Conservation (phyloP, 2,329 filamentous ascomycete species). For the Capronia coronata region DNA sequence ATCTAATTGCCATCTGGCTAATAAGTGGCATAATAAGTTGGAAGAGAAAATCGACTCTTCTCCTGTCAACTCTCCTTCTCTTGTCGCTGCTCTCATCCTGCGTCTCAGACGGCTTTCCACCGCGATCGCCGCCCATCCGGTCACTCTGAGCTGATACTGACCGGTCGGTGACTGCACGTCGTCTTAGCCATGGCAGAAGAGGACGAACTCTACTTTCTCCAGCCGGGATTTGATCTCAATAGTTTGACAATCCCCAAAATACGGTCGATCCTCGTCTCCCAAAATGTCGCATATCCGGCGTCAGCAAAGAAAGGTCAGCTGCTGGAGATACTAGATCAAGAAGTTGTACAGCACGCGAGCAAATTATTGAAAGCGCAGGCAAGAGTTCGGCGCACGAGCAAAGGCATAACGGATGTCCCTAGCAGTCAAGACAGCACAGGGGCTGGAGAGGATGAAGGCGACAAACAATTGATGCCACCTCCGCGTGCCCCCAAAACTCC, state of each 20-base stretch:
- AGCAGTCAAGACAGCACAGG: constrained; percentile 61
- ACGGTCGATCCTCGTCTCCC: constrained; percentile 82
- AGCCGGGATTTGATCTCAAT: constrained; percentile 76
- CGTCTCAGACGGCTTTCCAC: neutral
- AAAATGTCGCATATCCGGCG: constrained; percentile 77
- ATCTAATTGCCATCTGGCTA: neutral
- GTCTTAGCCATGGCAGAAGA: constrained; percentile 36
- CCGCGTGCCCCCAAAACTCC: constrained; percentile 46
- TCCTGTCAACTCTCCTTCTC: neutral
- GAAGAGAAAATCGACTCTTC: neutral
- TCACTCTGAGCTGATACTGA: neutral
- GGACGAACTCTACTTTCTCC: constrained; percentile 73
- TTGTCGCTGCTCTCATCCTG: neutral
- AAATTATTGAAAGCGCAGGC: constrained; percentile 69
- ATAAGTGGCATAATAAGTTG: neutral
- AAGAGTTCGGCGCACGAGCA: constrained; percentile 76
- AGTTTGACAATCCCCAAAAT: constrained; percentile 80
- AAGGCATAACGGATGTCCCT: constrained; percentile 66
- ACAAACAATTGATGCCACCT: constrained; percentile 38
- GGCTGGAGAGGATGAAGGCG: constrained; percentile 55
- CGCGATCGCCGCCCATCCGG: neutral
- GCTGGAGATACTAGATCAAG: constrained; percentile 71
- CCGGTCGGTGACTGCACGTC: neutral
- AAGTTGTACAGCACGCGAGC: constrained; percentile 70
- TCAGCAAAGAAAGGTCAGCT: constrained; percentile 89